Conservation (phyloP, 2,329 filamentous ascomycete genomes). For the Davidsoniella neocaledoniae region DNA sequence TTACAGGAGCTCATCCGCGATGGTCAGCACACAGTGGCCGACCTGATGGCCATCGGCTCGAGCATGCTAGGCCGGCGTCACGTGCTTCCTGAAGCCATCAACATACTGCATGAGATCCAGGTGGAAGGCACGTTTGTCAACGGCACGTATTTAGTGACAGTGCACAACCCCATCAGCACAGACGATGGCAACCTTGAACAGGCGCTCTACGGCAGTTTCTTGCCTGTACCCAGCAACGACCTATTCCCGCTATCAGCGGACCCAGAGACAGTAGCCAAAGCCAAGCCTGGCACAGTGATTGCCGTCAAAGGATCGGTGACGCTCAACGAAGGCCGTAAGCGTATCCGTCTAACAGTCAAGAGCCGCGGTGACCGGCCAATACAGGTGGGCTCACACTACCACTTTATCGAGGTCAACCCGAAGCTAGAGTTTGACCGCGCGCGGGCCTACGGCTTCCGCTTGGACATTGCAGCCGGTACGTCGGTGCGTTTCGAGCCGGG, state of each 20-base stretch:
- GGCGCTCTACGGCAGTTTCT: constrained; percentile 79
- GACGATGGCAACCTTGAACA: constrained; percentile 76
- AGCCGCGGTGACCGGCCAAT: constrained; percentile 81
- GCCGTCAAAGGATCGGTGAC: constrained; percentile 49
- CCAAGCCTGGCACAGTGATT: constrained; percentile 66
- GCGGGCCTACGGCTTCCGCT: constrained; percentile 64
- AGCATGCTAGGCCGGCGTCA: constrained; percentile 89
- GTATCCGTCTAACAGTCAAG: constrained; percentile 59
- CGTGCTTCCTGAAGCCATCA: constrained; percentile 66
- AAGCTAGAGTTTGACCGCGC: constrained; percentile 75
- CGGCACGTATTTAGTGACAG: constrained; percentile 86
- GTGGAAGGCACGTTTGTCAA: constrained; percentile 86
- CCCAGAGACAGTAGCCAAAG: constrained; percentile 29
- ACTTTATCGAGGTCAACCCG: constrained; percentile 90
- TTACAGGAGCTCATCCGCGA: constrained; percentile 94
- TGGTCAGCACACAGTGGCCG: constrained; percentile 79
- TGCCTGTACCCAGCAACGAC: constrained; percentile 56
- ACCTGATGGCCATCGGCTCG: constrained; percentile 81
- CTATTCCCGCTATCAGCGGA: constrained; percentile 48
- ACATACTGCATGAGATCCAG: constrained; percentile 68
- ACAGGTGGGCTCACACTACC: constrained; percentile 88
- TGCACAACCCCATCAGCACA: constrained; percentile 73
- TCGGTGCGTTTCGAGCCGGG: constrained; percentile 89
- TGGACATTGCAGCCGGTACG: constrained; percentile 83
- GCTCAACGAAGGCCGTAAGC: constrained; percentile 57